Evolutionary conservation across 2,329 filamentous ascomycete species (phyloP).

Genomic region (Pseudogymnoascus sp.): DNA sequence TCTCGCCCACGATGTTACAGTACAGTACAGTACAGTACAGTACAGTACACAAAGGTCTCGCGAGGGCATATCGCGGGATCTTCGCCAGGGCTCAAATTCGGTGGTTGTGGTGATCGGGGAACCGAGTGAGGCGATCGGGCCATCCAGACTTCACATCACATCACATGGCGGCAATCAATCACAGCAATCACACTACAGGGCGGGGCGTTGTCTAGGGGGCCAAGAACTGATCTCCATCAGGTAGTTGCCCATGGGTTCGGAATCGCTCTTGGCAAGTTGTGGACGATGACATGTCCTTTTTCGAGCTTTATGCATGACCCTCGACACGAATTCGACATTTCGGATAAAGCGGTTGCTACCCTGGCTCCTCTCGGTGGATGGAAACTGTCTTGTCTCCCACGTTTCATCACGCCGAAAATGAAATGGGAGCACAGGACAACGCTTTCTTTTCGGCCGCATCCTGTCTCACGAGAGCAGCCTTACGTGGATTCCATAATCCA

Average conservation of each 20-base stretch:
- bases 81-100: constrained; percentile 1
- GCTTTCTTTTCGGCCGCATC: background rate
- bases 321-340: background rate
- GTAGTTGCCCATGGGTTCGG: background rate
- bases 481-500: background rate
- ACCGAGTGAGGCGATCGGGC: background rate
- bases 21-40: too few relatives aligned
- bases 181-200: background rate
- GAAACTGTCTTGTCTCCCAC: background rate
- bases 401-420: background rate
- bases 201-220: background rate
- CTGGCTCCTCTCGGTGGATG: background rate
- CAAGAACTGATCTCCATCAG: background rate
- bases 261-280: background rate
- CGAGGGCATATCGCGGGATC: background rate
- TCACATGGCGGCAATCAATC: background rate
- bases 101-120: background rate
- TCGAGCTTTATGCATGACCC: background rate
- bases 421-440: background rate
- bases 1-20: too few relatives aligned
- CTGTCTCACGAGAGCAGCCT: background rate
- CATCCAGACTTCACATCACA: background rate
- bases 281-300: background rate
- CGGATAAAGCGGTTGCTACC: background rate
- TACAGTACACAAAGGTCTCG: background rate